Conservation (phyloP, 495 filamentous ascomycete genomes). For the Aspergillus steynii region DNA sequence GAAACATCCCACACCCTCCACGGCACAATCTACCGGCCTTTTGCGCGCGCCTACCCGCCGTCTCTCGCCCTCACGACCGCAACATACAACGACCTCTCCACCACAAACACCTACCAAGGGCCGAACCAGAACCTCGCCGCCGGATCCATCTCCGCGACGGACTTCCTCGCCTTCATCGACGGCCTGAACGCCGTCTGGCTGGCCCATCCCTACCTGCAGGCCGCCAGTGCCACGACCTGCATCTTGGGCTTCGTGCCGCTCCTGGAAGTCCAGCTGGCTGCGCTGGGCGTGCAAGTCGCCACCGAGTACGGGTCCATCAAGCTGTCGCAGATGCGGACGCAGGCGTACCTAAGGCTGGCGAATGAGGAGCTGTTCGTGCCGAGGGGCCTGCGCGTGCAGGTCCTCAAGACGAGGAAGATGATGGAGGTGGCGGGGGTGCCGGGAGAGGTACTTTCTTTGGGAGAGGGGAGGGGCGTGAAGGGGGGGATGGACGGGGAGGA, state of each 20-base stretch:
- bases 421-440: constrained; percentile 16
- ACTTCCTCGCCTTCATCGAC: constrained; percentile 26
- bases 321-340: constrained; percentile 21
- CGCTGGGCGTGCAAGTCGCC: constrained; percentile 17
- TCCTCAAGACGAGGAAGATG: constrained; percentile 27
- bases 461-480: constrained; percentile 1
- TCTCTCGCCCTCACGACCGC: neutral
- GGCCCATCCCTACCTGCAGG: constrained; percentile 25
- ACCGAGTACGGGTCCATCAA: constrained; percentile 20
- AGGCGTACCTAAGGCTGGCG: constrained; percentile 21
- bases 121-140: constrained; percentile 3
- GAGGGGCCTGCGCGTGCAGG: constrained; percentile 20
- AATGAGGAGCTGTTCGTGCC: constrained; percentile 25
- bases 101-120: neutral
- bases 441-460: constrained; percentile 7
- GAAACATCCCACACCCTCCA: constrained; percentile 24
- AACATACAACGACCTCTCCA: neutral
- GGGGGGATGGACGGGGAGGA: constrained; percentile 1
- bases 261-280: constrained; percentile 17
- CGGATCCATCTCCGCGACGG: constrained; percentile 7
- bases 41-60: constrained; percentile 20
- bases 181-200: constrained; percentile 27
- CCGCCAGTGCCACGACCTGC: constrained; percentile 7
- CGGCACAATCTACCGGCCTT: constrained; percentile 25
- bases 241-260: constrained; percentile 21